These are phyloP conservation scores for Cladobotryum mycophilum DNA, from an alignment of 2,329 filamentous ascomycete species.

Conservation along the genomic window DNA sequence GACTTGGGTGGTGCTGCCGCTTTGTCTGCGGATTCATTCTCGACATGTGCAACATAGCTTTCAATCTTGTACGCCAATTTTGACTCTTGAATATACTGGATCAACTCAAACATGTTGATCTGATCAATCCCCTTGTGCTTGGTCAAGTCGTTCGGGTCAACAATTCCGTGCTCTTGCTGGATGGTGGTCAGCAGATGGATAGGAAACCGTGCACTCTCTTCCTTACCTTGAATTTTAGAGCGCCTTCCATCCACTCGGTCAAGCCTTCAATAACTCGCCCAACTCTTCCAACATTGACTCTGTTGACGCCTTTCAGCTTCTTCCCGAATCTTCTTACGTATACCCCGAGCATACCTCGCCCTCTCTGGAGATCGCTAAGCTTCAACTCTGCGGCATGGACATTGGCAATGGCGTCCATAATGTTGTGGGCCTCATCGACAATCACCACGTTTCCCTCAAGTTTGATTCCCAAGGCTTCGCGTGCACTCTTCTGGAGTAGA, in stretches of 20 bases:
- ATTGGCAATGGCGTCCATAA: conserved; percentile 88
- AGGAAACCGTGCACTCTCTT: neutral
- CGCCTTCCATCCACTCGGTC: conserved; percentile 57
- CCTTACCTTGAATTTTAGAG: conserved; percentile 42
- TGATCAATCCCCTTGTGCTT: conserved; percentile 85
- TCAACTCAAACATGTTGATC: conserved; percentile 86
- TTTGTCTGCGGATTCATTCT: conserved; percentile 36
- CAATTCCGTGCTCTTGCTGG: conserved; percentile 53
- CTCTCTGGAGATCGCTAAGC: conserved; percentile 64
- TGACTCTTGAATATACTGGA: conserved; percentile 82
- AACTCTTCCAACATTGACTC: conserved; percentile 84
- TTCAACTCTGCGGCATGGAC: conserved; percentile 78
- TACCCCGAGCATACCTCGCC: conserved; percentile 66
- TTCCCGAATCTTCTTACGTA: conserved; percentile 88
- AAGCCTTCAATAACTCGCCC: conserved; percentile 78
- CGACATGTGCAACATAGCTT: conserved; percentile 65
- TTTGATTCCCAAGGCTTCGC: conserved; percentile 81
- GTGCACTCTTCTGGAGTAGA: conserved; percentile 76
- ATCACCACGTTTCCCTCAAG: conserved; percentile 87
- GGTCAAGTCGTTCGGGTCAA: conserved; percentile 66
- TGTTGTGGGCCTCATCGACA: conserved; percentile 94
- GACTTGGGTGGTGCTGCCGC: conserved; percentile 17
- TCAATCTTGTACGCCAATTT: conserved; percentile 94
- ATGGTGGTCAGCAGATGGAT: conserved; percentile 1
- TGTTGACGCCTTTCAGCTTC: conserved; percentile 81